Evolutionary conservation across 1,284 basidiomycete species (phyloP), one percentile per base, ranked within the genome.

Genomic region (Pseudozyma flocculosa): DNA sequence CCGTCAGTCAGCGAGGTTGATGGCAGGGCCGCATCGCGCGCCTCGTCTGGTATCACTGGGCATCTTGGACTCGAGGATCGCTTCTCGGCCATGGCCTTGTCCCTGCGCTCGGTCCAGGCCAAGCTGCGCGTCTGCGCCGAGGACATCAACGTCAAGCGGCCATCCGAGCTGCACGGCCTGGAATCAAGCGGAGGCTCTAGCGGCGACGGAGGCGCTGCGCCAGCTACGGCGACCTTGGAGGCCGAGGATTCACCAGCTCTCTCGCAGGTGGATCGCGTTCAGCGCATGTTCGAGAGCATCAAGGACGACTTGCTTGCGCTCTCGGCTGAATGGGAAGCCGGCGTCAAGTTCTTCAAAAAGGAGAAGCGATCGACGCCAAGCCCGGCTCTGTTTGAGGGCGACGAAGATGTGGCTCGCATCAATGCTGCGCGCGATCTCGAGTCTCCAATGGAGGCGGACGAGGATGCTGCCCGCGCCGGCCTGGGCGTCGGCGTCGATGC

Each of bases 51-150:
- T 36, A 17, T 59, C 30, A 18, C 36, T 5, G 48, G 54, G 1
- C 67, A 72, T 40, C 50, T 55, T 1, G 70, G 72, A 9, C 43
- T 75, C 21, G 63, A 72, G 23, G 70, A 75, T 40, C 69, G 65
- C n/a, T 54, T 68, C 10, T 32, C 50, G 7, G 62, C 67, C 19
- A 72, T 78, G 61, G 70, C 60, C 29, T 52, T 64, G 4, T 51
- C 59, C n/a, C 64, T 78, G 9, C 71, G 75, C 17, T 63, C 74
- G n/a, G 45, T 78, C 24, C 75, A 78, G 50, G 65, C 70, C 51
- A 78, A 78, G 60, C 61, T 78, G 32, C 58, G 65, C 29, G 69
- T 70, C 17, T 75, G 72, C 45, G 57, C 57, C 13, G 74, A 74
- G 40, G 75, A 76, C 26, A 48, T 72, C 3, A 40, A 39, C 4